phyloP scores from a whole-genome alignment of 169 alveolate genomes.

The Cryptosporidium muris region DNA sequence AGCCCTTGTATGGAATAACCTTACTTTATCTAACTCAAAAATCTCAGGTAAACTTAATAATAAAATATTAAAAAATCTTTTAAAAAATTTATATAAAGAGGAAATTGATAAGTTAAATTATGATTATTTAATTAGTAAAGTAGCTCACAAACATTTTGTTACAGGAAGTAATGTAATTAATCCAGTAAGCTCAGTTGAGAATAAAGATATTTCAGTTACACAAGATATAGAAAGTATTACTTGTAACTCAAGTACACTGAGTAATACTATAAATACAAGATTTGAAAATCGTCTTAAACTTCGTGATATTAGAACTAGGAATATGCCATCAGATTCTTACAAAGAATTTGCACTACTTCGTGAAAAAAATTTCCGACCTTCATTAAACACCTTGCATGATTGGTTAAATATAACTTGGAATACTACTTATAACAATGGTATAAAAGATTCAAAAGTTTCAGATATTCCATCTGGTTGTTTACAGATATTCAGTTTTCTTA shows the following conservation, averaged over 20 bases:
- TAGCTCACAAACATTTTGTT: slow-evolving; percentile 30
- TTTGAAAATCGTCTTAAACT: slow-evolving; percentile 53
- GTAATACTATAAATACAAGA: slow-evolving; percentile 22
- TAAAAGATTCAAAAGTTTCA: slow-evolving; percentile 53
- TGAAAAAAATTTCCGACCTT: slow-evolving; percentile 60
- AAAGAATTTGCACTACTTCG: slow-evolving; percentile 64
- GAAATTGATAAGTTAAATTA: slow-evolving; percentile 58
- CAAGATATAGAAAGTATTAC: slow-evolving; percentile 13
- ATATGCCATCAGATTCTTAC: slow-evolving; percentile 54
- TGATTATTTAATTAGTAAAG: slow-evolving; percentile 28
- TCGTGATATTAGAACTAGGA: slow-evolving; percentile 47
- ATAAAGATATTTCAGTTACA: background rate
- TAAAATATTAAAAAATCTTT: slow-evolving; percentile 23
- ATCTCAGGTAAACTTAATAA: slow-evolving; percentile 28
- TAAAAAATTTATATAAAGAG: slow-evolving; percentile 22
- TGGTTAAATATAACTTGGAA: slow-evolving; percentile 68
- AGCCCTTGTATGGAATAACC: slow-evolving; percentile 37
- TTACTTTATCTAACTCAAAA: slow-evolving; percentile 4
- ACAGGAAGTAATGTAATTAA: slow-evolving; percentile 15
- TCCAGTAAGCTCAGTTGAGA: slow-evolving; percentile 1
- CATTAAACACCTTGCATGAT: slow-evolving; percentile 32
- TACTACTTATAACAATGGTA: slow-evolving; percentile 46
- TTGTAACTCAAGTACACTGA: background rate
- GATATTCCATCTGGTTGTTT: slow-evolving; percentile 59
- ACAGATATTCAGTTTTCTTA: slow-evolving; percentile 53